Evolutionary conservation across 164 flowering plant genomes (phyloP).

Genomic region (Warburgia ugandensis): DNA sequence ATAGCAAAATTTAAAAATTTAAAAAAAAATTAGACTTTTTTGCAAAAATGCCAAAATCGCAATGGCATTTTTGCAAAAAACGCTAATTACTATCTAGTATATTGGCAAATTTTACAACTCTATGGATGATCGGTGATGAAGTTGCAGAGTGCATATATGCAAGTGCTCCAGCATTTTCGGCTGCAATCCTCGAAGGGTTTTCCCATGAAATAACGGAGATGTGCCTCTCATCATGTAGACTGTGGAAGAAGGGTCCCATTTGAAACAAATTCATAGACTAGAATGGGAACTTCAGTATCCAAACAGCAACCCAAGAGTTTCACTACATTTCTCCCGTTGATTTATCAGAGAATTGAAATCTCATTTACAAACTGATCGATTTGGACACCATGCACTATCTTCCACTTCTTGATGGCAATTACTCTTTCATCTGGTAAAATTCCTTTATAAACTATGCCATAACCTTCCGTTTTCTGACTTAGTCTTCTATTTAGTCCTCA

Average conservation of each 20-base stretch:
- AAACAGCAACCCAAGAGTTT: conserved; percentile 37
- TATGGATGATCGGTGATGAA: conserved; percentile 34
- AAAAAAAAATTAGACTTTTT: too few species aligned
- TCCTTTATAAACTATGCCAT: conserved; percentile 20
- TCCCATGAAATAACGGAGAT: conserved; percentile 21
- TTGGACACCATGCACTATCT: conserved; percentile 5
- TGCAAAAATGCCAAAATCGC: too few species aligned
- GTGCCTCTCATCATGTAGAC: conserved; percentile 17
- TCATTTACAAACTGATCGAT: conserved; percentile 3
- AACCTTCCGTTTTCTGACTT: too few species aligned
- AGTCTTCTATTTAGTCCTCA: too few species aligned
- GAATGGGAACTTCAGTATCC: conserved; percentile 34
- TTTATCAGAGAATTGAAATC: conserved; percentile 11
- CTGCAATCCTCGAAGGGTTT: conserved; percentile 17
- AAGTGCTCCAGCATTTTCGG: conserved; percentile 27
- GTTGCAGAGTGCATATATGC: conserved; percentile 36
- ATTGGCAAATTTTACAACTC: conserved; percentile 37
- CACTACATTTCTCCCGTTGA: conserved; percentile 41
- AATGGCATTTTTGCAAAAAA: too few species aligned
- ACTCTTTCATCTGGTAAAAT: conserved; percentile 9
- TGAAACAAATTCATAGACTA: conserved; percentile 38
- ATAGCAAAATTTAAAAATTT: too few species aligned
- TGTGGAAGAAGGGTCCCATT: conserved; percentile 39
- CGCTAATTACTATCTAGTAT: conserved; percentile 30
- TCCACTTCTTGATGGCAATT: conserved; percentile 10